Base-by-base conservation (phyloP, 2,329 filamentous ascomycete genomes). In the Ceratocystis colombiana region DNA sequence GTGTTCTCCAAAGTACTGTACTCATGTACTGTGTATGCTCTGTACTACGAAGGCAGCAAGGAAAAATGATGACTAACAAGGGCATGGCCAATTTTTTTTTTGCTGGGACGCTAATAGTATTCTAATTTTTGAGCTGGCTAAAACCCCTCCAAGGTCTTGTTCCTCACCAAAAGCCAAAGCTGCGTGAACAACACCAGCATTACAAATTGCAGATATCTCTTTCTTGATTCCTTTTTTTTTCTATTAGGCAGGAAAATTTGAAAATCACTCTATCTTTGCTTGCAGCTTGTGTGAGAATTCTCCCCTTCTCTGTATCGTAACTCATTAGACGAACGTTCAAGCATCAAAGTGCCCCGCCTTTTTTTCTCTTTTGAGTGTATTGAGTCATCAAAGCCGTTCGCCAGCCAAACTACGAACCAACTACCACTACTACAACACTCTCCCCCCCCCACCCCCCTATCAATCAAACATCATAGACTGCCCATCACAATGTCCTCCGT, bases 401-500 rank as follows among this genome's bases (percentile, higher is more conserved):
- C 12, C 55, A 41, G 59, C 61, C 63, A 59, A 33, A 46, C 64
- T 50, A n/a, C 45, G 22, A 20, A n/a, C 33, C 45, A 17, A 46
- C 59, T 5, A 64, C 30, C 30, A 41, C 45, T 28, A 33, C 45
- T 20, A 17, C 25, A 50, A 53, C 25, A 45, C 3, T 17, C 48
- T 20, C 10, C 22, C 48, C 22, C 48, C 48, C 48, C 48, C 2
- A 2, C 22, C 20, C 48, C 48, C 53, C 10, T 28, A 30, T 37
- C 55, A 59, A 37, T 28, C 25, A 37, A 37, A 28, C 5, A 44
- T 28, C 61, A 64, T 33, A 53, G 59, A 46, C 45, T 28, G 33
- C 5, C 17, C 28, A 45, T 53, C 64, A 76, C 69, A 72, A 84
- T 84, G 81, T 78, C 81, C 74, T 76, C 78, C 74, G 79, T 80